Conservation (phyloP, 106 monocot genomes). For the Chionographis japonica region DNA sequence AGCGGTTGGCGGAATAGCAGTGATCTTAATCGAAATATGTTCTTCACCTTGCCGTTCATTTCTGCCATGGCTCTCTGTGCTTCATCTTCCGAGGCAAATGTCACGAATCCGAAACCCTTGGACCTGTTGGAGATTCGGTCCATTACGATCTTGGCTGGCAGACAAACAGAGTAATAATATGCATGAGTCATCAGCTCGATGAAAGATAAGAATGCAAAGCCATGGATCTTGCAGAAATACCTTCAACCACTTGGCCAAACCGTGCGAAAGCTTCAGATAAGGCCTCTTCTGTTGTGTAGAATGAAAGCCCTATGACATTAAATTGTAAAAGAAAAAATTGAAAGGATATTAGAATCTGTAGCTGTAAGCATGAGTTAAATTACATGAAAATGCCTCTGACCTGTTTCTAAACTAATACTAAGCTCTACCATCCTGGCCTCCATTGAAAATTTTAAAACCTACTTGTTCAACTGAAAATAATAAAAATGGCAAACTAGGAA, state of each 20-base stretch:
- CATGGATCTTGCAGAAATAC: constrained; percentile 15
- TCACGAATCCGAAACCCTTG: constrained; percentile 69
- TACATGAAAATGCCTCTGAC: too few species aligned
- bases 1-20: too few species aligned
- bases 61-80: constrained; percentile 44
- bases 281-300: constrained; percentile 61
- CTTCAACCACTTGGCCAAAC: constrained; percentile 85
- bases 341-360: not conserved
- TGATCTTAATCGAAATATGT: not conserved
- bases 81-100: constrained; percentile 62
- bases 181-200: not conserved
- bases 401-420: too few species aligned
- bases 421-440: too few species aligned
- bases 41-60: constrained; percentile 57
- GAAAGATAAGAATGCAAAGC: not conserved
- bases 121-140: constrained; percentile 44
- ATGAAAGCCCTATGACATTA: constrained; percentile 63
- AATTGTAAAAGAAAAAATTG: not conserved
- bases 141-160: constrained; percentile 51
- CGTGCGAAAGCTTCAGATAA: constrained; percentile 77
- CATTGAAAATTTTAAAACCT: too few species aligned
- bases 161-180: not conserved
- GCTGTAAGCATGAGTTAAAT: not conserved
- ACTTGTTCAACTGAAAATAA: too few species aligned
- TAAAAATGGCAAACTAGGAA: too few species aligned